These are phyloP conservation scores for Didymosphaeria variabile DNA, from an alignment of 2,329 filamentous ascomycete genomes.

Conservation along the genomic window DNA sequence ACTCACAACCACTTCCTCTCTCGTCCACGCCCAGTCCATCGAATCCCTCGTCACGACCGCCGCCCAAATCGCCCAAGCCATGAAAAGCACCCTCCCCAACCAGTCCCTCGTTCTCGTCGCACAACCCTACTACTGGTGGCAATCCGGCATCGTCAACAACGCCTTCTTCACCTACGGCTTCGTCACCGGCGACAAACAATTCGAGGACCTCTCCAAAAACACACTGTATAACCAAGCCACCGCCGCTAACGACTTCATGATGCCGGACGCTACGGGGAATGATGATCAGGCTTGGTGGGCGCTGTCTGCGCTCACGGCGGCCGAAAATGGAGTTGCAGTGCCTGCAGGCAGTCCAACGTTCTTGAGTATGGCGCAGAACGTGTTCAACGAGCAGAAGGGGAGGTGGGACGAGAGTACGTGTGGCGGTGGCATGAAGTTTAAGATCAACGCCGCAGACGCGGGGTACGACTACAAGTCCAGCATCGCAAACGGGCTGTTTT, in stretches of 20 bases:
- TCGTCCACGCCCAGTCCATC: constrained; percentile 17
- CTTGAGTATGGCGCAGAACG: constrained; percentile 71
- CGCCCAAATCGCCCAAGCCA: constrained; percentile 25
- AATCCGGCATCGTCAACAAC: constrained; percentile 38
- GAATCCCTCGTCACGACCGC: constrained; percentile 26
- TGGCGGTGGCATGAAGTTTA: constrained; percentile 73
- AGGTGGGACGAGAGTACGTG: constrained; percentile 75
- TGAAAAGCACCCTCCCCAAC: constrained; percentile 31
- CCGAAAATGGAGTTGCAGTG: constrained; percentile 71
- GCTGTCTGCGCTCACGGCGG: constrained; percentile 71
- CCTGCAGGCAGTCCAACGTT: constrained; percentile 61
- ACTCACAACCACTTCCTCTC: constrained; percentile 10
- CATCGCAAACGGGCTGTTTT: constrained; percentile 80
- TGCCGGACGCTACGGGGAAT: constrained; percentile 62
- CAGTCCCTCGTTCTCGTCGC: constrained; percentile 30
- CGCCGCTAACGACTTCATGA: constrained; percentile 50
- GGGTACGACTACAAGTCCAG: constrained; percentile 84
- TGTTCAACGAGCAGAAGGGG: constrained; percentile 73
- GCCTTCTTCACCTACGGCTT: constrained; percentile 51
- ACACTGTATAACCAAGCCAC: constrained; percentile 39
- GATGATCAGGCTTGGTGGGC: constrained; percentile 80
- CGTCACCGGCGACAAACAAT: constrained; percentile 53
- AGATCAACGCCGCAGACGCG: constrained; percentile 75
- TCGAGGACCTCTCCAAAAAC: constrained; percentile 44
- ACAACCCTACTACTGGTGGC: constrained; percentile 42